Evolutionary conservation across 805 yeast species (phyloP), one percentile per base, ranked within the genome.

Genomic region (Cyberlindnera veronae): DNA sequence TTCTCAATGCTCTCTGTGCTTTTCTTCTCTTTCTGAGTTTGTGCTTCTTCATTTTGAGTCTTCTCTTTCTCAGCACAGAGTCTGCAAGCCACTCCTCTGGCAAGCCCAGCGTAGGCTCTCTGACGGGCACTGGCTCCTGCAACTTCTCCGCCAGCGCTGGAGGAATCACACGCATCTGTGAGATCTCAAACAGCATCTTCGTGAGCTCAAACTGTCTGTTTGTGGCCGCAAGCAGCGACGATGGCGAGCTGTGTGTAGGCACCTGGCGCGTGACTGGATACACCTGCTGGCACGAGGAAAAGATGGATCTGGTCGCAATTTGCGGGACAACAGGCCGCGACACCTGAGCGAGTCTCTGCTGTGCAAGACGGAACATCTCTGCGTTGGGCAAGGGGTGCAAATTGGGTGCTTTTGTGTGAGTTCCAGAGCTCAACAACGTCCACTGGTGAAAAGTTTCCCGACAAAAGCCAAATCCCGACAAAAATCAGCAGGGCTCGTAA

Each of bases 11-110:
- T 64, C 95, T 77, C 65, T 90, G 95, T 33, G 81, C 86, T 77
- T 81, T 89, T 78, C 97, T 84, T 77, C 98, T 85, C 82, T 93
- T 93, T 71, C 93, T 84, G 63, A 88, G 74, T 72, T 93, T 93
- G 68, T 93, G 99, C 62, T 90, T 87, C 78, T 91, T 93, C 97
- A 93, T 93, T 75, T 89, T 91, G 63, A 86, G 79, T 67, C 86
- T 78, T 70, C 99, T 81, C 61, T 85, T 85, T 63, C 93, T 76
- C 63, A 81, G 66, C 26, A 85, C 95, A 11, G 89, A 81, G 54
- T 84, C 88, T 53, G 76, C 36, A 23, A 36, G 32, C 41, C 52
- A 41, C 22, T 42, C 51, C 17, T 44, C 51, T 2, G 26, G 12
- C 17, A 32, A 27, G 16, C 15, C 40, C 14, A 38, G 14, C 12